phyloP scores from a whole-genome alignment of 2,329 filamentous ascomycete genomes.

The Stemphylium lycopersici region DNA sequence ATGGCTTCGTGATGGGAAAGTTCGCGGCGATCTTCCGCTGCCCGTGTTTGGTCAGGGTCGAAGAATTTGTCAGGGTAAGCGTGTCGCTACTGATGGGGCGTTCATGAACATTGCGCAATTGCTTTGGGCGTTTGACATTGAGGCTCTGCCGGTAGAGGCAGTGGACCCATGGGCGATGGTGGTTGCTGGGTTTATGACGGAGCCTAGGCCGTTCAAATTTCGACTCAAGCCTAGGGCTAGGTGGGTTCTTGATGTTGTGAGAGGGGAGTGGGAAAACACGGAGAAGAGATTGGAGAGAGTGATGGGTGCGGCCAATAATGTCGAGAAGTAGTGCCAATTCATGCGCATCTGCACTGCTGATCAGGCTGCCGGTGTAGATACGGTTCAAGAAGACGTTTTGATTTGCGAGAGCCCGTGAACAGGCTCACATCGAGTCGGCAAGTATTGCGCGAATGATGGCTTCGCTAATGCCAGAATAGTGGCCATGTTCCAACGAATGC shows the following conservation, averaged over 20 bases:
- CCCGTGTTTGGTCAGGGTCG: conserved; percentile 17
- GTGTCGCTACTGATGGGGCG: conserved; percentile 14
- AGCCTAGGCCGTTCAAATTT: conserved; percentile 15
- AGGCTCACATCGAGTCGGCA: too few relatives aligned
- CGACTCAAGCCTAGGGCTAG: conserved; percentile 11
- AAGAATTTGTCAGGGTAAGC: conserved; percentile 18
- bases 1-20: conserved; percentile 12
- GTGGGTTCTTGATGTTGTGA: conserved; percentile 12
- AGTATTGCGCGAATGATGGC: too few relatives aligned
- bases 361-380: too few relatives aligned
- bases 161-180: conserved; percentile 14
- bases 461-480: too few relatives aligned
- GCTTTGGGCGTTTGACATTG: conserved; percentile 14
- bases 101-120: conserved; percentile 13
- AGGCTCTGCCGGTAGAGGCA: conserved; percentile 4
- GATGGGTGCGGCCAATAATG: conserved; percentile 6
- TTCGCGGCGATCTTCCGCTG: conserved; percentile 12
- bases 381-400: too few relatives aligned
- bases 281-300: conserved; percentile 8
- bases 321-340: neutral
- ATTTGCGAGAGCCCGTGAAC: too few relatives aligned
- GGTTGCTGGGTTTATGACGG: conserved; percentile 16
- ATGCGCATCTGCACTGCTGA: too few relatives aligned
- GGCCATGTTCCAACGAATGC: too few relatives aligned
- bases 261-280: conserved; percentile 4